Evolutionary conservation across 2,329 filamentous ascomycete species (phyloP), one percentile per base, ranked within the genome.

Genomic region (Xylaria sp.): DNA sequence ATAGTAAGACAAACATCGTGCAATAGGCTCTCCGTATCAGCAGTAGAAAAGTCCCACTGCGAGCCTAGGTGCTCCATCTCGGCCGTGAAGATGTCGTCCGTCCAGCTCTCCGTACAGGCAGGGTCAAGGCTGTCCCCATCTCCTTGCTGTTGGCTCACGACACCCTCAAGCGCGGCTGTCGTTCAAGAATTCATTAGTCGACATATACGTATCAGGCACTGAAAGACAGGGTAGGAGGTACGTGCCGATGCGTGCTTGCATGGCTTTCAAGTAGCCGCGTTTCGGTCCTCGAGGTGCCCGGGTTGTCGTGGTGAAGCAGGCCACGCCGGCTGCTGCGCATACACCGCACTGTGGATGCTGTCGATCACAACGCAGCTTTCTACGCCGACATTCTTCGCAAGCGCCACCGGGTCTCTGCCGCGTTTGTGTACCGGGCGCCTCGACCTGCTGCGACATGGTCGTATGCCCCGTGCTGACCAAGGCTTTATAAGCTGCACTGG

Each of bases 281-380:
- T 66, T 66, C 29, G 63, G 63, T 33, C 63, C 63, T 54, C 63
- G 51, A 31, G 63, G 38, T 22, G 59, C 45, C 44, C 59, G 53
- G 20, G 53, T 39, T 1, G 63, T 54, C 29, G 63, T 57, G 4
- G 42, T 49, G 38, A 53, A 44, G 54, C 63, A 66, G 15, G 51
- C 33, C 4, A 66, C 53, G 33, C 53, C 63, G 17, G 63, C 58
- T 7, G 57, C 45, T 3, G 25, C 25, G n/a, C 63, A 66, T 1
- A 58, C 58, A 22, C 59, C 51, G 39, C 61, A 67, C n/a, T 53
- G 65, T 3, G 65, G 65, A 7, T 58, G 49, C 22, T 65, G 50
- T 17, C 65, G 50, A 31, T 67, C 65, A 56, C 65, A 67, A 11
- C 65, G 61, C 42, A 65, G 22, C 53, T 67, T 67, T 22, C 65